Conservation (phyloP, 441 rosid genomes). For the Gossypium aridum region DNA sequence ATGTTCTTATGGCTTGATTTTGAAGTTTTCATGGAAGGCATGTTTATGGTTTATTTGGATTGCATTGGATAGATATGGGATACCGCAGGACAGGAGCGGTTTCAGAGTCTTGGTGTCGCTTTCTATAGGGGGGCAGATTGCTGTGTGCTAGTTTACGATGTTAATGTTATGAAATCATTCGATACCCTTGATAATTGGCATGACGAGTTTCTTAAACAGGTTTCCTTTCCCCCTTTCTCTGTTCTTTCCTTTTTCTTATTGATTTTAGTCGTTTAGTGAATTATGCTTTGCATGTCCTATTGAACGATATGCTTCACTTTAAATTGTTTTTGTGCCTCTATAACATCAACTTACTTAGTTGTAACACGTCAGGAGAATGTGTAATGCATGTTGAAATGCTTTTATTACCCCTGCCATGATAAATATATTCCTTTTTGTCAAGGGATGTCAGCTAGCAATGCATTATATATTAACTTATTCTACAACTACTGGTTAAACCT, state of each 20-base stretch:
- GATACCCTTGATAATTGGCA: slow-evolving; percentile 96
- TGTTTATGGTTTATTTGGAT: not conserved
- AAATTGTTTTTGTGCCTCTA: not conserved
- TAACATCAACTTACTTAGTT: not conserved
- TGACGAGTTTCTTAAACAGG: slow-evolving; percentile 93
- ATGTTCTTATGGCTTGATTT: not conserved
- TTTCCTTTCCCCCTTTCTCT: slow-evolving; percentile 13
- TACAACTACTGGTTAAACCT: not conserved
- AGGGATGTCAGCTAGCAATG: not conserved
- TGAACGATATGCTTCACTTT: not conserved
- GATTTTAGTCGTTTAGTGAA: not conserved
- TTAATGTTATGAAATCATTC: slow-evolving; percentile 75
- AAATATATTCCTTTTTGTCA: not conserved
- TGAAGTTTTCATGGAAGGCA: not conserved
- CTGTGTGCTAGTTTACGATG: slow-evolving; percentile 93
- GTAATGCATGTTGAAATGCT: not conserved
- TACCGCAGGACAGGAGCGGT: slow-evolving; percentile 97
- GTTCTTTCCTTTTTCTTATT: not conserved
- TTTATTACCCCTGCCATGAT: not conserved
- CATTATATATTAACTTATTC: not conserved
- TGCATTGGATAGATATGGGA: slow-evolving; percentile 74
- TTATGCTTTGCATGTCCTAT: not conserved
- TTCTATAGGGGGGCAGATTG: slow-evolving; percentile 99
- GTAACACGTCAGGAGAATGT: not conserved
- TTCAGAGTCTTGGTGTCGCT: slow-evolving; percentile 93